Evolutionary conservation across 192 early-diverging fungal species (phyloP).

Genomic region (Chytriomyces hyalinus): DNA sequence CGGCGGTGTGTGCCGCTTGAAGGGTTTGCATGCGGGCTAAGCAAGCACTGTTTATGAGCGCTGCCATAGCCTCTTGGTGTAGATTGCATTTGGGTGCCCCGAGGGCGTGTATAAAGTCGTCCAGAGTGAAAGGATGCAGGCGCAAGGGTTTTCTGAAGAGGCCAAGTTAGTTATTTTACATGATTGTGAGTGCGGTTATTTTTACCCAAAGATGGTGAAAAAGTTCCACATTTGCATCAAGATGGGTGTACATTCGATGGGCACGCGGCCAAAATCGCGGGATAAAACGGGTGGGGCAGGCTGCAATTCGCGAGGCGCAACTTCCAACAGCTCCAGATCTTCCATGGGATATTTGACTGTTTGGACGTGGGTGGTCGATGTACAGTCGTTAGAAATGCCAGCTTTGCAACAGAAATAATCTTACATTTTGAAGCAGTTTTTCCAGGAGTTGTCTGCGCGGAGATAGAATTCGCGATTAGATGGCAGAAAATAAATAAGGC

Average conservation of each 20-base stretch:
- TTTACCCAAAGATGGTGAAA: conserved; percentile 61
- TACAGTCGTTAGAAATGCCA: no score
- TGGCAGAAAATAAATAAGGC: neutral
- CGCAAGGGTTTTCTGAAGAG: conserved; percentile 65
- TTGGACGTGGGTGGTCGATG: no score
- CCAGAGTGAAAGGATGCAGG: conserved; percentile 74
- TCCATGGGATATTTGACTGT: conserved; percentile 74
- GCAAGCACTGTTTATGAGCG: conserved; percentile 11
- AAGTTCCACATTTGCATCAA: conserved; percentile 74
- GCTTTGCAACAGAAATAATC: no score
- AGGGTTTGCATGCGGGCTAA: neutral
- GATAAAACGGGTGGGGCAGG: conserved; percentile 50
- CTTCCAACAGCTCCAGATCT: conserved; percentile 73
- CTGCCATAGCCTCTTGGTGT: conserved; percentile 20
- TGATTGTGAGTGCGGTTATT: neutral
- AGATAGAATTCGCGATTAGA: neutral
- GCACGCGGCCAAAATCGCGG: conserved; percentile 53
- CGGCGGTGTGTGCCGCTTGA: neutral
- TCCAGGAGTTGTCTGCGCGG: no score
- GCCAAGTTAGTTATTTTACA: neutral
- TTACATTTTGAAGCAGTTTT: no score
- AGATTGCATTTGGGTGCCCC: conserved; percentile 23
- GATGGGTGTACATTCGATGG: conserved; percentile 47
- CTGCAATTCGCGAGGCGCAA: conserved; percentile 46
- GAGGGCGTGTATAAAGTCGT: conserved; percentile 76